Evolutionary conservation across 2,329 filamentous ascomycete genomes (phyloP).

Genomic region (Botrytis porri): DNA sequence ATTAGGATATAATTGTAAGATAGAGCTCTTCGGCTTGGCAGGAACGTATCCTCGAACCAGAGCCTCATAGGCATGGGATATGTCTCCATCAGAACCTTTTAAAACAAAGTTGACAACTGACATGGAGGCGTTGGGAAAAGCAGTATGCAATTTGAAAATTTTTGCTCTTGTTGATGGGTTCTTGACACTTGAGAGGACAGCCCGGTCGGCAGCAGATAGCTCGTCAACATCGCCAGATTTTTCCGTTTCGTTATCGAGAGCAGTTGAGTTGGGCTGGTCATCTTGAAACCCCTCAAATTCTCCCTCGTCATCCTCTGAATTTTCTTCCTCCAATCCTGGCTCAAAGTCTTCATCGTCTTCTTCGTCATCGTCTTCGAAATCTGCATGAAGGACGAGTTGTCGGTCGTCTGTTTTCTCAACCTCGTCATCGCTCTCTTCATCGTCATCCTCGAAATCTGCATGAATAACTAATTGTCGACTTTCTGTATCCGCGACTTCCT

Average conservation of each 20-base stretch:
- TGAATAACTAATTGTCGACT: conserved; percentile 28
- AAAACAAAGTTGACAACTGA: conserved; percentile 35
- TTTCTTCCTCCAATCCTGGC: conserved; percentile 27
- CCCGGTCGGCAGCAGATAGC: conserved; percentile 9
- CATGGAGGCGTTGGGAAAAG: conserved; percentile 35
- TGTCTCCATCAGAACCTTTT: conserved; percentile 31
- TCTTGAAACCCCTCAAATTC: conserved; percentile 12
- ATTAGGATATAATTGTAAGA: conserved; percentile 26
- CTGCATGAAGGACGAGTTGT: conserved; percentile 24
- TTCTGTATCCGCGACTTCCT: conserved; percentile 34
- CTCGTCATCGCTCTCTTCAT: conserved; percentile 35
- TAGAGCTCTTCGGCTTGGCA: conserved; percentile 29
- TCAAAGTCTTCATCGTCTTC: conserved; percentile 34
- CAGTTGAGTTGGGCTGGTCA: neutral
- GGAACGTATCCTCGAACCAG: conserved; percentile 33
- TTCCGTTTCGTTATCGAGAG: neutral
- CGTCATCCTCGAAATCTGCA: conserved; percentile 41
- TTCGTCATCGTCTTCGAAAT: conserved; percentile 26
- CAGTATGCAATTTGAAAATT: conserved; percentile 35
- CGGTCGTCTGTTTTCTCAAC: conserved; percentile 31
- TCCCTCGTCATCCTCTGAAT: conserved; percentile 8
- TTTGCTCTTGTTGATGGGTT: conserved; percentile 27
- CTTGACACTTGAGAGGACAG: conserved; percentile 25
- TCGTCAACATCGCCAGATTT: conserved; percentile 17
- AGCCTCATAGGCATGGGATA: conserved; percentile 35